These are phyloP conservation scores for Ensete ventricosum DNA, from an alignment of 176 grass and related monocot species.

Conservation along the genomic window DNA sequence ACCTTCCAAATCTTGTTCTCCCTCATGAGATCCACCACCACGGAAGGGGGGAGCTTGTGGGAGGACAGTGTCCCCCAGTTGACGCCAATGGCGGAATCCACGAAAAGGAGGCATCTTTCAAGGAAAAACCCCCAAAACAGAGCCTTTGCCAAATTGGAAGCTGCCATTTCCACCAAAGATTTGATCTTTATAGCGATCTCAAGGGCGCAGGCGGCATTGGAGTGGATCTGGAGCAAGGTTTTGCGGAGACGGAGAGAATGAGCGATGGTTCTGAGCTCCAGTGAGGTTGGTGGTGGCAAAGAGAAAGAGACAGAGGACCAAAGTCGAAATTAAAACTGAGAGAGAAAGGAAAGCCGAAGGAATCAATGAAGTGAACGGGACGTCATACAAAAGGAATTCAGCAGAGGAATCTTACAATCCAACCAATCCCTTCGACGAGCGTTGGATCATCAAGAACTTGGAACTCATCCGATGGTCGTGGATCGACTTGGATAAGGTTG, in stretches of 20 bases:
- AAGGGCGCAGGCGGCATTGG: not conserved
- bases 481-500: not conserved
- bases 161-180: constrained; percentile 22
- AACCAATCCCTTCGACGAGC: not conserved
- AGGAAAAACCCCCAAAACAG: constrained; percentile 21
- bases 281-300: not conserved
- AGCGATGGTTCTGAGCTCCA: not conserved
- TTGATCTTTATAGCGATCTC: not conserved
- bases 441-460: not conserved
- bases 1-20: constrained; percentile 67
- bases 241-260: too few relatives aligned
- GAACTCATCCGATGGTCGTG: not conserved
- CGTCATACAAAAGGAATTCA: too few relatives aligned
- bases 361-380: not conserved
- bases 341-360: too few relatives aligned
- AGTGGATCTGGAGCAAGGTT: not conserved
- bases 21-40: constrained; percentile 63
- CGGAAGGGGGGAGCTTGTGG: constrained; percentile 45
- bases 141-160: not conserved
- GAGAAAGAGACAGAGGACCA: not conserved
- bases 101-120: constrained; percentile 19
- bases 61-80: constrained; percentile 79
- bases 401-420: not conserved
- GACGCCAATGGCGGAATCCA: constrained; percentile 62
- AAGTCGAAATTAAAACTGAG: too few relatives aligned